Base-by-base conservation (phyloP, 2,329 filamentous ascomycete genomes). In the Xylaria hypoxylon region DNA sequence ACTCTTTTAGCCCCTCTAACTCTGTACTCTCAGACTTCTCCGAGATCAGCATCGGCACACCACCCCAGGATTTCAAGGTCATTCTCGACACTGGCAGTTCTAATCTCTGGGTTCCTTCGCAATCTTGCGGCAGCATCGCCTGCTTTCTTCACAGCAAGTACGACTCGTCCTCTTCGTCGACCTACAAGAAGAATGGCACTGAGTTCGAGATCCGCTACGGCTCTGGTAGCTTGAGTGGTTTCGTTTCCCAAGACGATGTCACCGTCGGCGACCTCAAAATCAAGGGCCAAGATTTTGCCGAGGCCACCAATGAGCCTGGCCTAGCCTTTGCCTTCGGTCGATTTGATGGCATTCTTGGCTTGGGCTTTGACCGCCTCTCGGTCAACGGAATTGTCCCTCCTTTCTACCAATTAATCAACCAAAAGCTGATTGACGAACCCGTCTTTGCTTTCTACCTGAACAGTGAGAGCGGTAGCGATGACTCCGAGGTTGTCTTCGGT, bases 81-180 rank as follows among this genome's bases (percentile, higher is more conserved):
- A 92, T 99, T 71, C 91, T 99, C 71, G 96, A 99, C 81, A 99
- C 96, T 31, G 96, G 96, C 76, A 97, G 94, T 87, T 98, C 96
- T 80, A 99, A 99, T 86, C 88, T 99, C 70, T 99, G 96, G 96
- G 94, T 99, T 67, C 96, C 96, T 44, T 97, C 94, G 26, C 85
- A 88, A 64, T 86, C 93, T 78, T 99, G 96, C 81, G 90, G 88
- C 78, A 97, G 94, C 78, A 99, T 99, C 78, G 96, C 96, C 71
- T 99, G 96, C 88, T 99, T 95, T 83, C 89, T 99, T 67, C 96
- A 99, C 87, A 90, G 83, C 81, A 99, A 96, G 85, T 99, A 98
- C 84, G 94, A 98, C 82, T 96, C 94, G 65, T 92, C 90, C 42
- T 84, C 89, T 4, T 99, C 96, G 53, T 95, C 90, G 22, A 92